These are phyloP conservation scores for Coniochaeta hoffmannii DNA, from an alignment of 2,329 filamentous ascomycete genomes.

Conservation along the genomic window DNA sequence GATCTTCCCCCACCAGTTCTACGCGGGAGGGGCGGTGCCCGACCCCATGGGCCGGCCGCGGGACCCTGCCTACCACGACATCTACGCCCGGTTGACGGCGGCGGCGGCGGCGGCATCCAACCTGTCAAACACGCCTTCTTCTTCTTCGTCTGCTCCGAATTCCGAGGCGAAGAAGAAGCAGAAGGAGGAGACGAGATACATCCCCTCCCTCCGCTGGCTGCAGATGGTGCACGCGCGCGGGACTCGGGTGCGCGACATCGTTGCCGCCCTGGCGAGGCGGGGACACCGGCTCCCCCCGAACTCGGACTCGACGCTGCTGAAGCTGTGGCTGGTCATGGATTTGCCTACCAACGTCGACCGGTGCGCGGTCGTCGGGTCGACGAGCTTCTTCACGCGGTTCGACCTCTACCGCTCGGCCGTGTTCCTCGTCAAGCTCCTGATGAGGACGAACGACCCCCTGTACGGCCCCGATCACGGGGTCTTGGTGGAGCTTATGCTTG, in stretches of 20 bases:
- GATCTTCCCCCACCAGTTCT: constrained; percentile 56
- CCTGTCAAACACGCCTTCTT: neutral
- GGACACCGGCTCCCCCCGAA: constrained; percentile 48
- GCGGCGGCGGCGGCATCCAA: neutral
- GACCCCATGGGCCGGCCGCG: constrained; percentile 49
- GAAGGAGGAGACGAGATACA: constrained; percentile 33
- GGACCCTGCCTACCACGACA: constrained; percentile 15
- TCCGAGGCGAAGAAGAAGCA: constrained; percentile 7
- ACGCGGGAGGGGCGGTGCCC: constrained; percentile 45
- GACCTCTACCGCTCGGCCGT: constrained; percentile 56
- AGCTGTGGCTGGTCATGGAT: constrained; percentile 70
- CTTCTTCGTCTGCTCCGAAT: neutral
- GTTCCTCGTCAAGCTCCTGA: constrained; percentile 65
- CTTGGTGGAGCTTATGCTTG: constrained; percentile 51
- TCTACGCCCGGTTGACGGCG: constrained; percentile 5
- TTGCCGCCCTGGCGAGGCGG: constrained; percentile 49
- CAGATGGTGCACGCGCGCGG: constrained; percentile 57
- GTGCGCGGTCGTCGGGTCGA: constrained; percentile 43
- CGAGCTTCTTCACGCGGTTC: constrained; percentile 44
- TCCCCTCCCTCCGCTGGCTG: constrained; percentile 62
- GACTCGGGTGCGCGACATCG: constrained; percentile 50
- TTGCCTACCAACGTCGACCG: constrained; percentile 50
- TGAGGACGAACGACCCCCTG: constrained; percentile 60
- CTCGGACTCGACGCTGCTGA: constrained; percentile 44
- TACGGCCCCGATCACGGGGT: constrained; percentile 41